Base-by-base conservation (phyloP, 2,329 filamentous ascomycete genomes). In the Knoxdaviesia capensis region DNA sequence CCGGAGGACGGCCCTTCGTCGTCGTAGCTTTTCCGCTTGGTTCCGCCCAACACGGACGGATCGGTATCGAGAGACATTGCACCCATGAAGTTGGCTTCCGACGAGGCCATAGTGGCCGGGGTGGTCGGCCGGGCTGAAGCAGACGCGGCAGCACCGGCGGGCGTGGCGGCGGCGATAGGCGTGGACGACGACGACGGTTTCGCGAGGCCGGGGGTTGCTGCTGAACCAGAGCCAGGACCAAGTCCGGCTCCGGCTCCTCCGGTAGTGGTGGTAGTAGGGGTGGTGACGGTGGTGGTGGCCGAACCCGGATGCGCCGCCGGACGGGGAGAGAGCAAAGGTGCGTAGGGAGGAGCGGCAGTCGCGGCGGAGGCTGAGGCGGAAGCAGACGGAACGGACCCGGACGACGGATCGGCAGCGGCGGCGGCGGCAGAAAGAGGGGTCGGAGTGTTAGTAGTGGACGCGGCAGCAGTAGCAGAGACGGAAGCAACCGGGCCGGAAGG, bases 1-100 rank as follows among this genome's bases (percentile, higher is more conserved):
- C 55, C 50, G 9, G 48, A 45, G 11, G 47, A 48, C 9, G 49
- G 49, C 1, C 57, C 62, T 35, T 66, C 65, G 34, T 64, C 62
- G 7, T 60, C 46, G n/a, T 45, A 43, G 4, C 44, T 38, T 41
- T 57, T 59, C 34, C 58, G 53, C 52, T 62, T 62, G 31, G 46
- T 40, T 36, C 48, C 28, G 31, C 41, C 33, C n/a, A n/a, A n/a
- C n/a, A n/a, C n/a, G n/a, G n/a, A n/a, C n/a, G n/a, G n/a, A n/a
- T n/a, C n/a, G n/a, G n/a, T n/a, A n/a, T n/a, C n/a, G n/a, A n/a
- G n/a, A n/a, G n/a, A n/a, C n/a, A n/a, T n/a, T n/a, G n/a, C n/a
- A n/a, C n/a, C n/a, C n/a, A n/a, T n/a, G n/a, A n/a, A n/a, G n/a
- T 11, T n/a, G 32, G 30, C 7, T 6, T 5, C 40, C 40, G 28